Conservation (phyloP, 306 rosid genomes). For the Vicia sativa region DNA sequence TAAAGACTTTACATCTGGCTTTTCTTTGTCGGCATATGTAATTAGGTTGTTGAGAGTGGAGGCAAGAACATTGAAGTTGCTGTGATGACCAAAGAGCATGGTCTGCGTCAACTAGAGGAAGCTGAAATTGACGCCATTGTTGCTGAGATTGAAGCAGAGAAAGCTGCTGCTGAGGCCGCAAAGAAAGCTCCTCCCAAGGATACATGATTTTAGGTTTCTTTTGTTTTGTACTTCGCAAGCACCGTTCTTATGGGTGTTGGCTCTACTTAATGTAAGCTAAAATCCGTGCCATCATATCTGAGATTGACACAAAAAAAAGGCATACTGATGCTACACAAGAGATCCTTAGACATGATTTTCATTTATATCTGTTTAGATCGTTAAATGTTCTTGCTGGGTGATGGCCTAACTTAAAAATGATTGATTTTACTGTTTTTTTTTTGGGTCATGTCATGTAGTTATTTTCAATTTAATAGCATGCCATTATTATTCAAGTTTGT, state of each 20-base stretch:
- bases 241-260: constrained; percentile 25
- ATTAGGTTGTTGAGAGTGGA: constrained; percentile 98
- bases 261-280: constrained; percentile 22
- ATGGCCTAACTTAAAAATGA: neutral
- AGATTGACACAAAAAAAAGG: constrained; percentile 69
- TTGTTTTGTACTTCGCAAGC: constrained; percentile 7
- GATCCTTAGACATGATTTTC: constrained; percentile 64
- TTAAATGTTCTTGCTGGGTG: constrained; percentile 21
- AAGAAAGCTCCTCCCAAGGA: constrained; percentile 91
- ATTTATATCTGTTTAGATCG: constrained; percentile 24
- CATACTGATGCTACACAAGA: constrained; percentile 78
- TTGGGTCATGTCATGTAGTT: neutral
- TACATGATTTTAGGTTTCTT: constrained; percentile 50
- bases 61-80: constrained; percentile 99
- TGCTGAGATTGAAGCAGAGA: constrained; percentile 93
- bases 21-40: constrained; percentile 26
- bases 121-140: constrained; percentile 93
- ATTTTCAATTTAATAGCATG: constrained; percentile 31
- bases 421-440: constrained; percentile 7
- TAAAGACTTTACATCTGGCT: constrained; percentile 4
- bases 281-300: constrained; percentile 37
- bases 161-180: constrained; percentile 97
- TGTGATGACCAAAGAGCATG: constrained; percentile 86
- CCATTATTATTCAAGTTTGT: constrained; percentile 1
- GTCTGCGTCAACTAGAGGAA: constrained; percentile 90